Evolutionary conservation across 2,329 filamentous ascomycete genomes (phyloP).

Genomic region (Xylogone sp.): DNA sequence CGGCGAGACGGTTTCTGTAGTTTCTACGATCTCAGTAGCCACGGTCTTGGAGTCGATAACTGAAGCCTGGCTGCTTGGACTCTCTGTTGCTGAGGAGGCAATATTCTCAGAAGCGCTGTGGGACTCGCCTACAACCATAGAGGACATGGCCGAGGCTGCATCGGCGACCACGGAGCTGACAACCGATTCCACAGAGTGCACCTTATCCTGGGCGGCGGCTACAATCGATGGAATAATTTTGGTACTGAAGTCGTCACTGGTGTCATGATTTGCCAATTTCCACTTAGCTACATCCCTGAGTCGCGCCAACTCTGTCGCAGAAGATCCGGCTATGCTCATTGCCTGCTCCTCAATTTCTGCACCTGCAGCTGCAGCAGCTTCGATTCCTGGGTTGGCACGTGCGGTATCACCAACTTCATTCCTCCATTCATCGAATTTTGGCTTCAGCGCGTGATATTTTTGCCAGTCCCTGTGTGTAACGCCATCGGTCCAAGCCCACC

Average conservation of each 20-base stretch:
- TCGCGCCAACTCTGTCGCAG: slow-evolving; percentile 74
- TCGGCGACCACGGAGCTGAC: slow-evolving; percentile 24
- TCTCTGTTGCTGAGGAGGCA: slow-evolving; percentile 11
- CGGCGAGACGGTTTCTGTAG: slow-evolving; percentile 29
- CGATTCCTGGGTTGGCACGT: slow-evolving; percentile 67
- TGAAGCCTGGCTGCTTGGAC: slow-evolving; percentile 17
- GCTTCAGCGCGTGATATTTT: slow-evolving; percentile 86
- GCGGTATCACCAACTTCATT: slow-evolving; percentile 75
- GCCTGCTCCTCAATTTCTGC: slow-evolving; percentile 71
- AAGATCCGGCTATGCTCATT: slow-evolving; percentile 74
- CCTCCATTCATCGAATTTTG: slow-evolving; percentile 80
- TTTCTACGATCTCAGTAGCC: slow-evolving; percentile 29
- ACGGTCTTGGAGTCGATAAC: slow-evolving; percentile 22
- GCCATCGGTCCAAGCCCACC: slow-evolving; percentile 92
- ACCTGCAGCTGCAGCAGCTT: slow-evolving; percentile 62
- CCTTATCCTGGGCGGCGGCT: slow-evolving; percentile 34
- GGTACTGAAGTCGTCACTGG: slow-evolving; percentile 73
- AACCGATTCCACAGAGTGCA: slow-evolving; percentile 21
- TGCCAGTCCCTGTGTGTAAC: slow-evolving; percentile 97
- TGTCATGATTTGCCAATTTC: slow-evolving; percentile 76
- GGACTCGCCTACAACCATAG: slow-evolving; percentile 13
- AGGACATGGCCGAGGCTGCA: slow-evolving; percentile 15
- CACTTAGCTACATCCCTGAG: slow-evolving; percentile 81
- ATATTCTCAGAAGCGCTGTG: slow-evolving; percentile 16
- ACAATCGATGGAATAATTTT: slow-evolving; percentile 58